Evolutionary conservation across 75 land plant species (phyloP), one percentile per base, ranked within the genome.

Genomic region (Selaginella moellendorffii): DNA sequence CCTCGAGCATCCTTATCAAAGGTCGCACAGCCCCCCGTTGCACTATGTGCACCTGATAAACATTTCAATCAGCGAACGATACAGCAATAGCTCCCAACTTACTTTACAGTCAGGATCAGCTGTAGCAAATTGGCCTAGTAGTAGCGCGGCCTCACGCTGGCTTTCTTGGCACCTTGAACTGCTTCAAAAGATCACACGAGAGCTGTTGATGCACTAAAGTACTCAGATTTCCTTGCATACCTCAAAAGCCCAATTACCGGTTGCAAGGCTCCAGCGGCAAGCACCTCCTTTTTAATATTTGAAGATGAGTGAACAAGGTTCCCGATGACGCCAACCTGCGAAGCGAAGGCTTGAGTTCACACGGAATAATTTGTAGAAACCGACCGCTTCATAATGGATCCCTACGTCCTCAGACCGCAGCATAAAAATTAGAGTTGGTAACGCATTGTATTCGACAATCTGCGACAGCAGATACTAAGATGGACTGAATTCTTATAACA

Each of bases 101-200:
- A 95, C 99, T 96, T 90, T 95, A 80, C 91, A 95, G 54, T 95
- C 87, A 26, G 88, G 93, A 78, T 95, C 99, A 24, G 99, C 78
- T 42, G 99, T 87, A 23, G 99, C 99, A 84, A 95, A 95, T 67
- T 95, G 99, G 24, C 96, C 99, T 27, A 95, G 77, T 36, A 95
- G 63, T 42, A 95, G 77, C 62, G 99, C 99, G 30, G 99, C 90
- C 65, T 95, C 96, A 68, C 99, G 76, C 69, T 90, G 90, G 76
- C 87, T 90, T 76, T 95, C 99, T 24, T 79, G 75, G 70, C 99
- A 95, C 62, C 80, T 71, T 52, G 99, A 89, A 61, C 99, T 95
- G 87, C 14, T 64, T 52, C n/a, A n/a, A n/a, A n/a, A n/a, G n/a
- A 31, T 0, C 22, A n/a, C 54, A 51, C 17, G 17, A 20, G 8